Conservation (phyloP, 352 stramenopile genomes). For the Globisporangium nodosum region DNA sequence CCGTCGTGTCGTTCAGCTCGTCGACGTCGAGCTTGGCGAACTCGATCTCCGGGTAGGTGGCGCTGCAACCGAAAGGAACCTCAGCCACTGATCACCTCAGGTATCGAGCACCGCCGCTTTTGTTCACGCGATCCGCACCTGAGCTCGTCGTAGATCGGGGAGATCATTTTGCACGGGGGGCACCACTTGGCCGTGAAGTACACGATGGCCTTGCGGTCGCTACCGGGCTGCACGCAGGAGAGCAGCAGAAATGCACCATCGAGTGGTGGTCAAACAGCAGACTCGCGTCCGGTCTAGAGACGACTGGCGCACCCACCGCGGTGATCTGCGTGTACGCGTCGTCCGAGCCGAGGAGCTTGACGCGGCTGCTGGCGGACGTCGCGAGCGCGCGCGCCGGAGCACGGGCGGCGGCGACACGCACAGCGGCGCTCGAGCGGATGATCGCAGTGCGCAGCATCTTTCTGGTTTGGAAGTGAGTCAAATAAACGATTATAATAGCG, state of each 20-base stretch:
- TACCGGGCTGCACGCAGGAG: conserved; percentile 35
- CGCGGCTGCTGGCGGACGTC: conserved; percentile 43
- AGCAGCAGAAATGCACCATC: neutral
- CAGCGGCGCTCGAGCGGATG: conserved; percentile 15
- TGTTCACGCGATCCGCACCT: conserved; percentile 30
- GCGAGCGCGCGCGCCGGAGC: conserved; percentile 21
- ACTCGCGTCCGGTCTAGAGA: neutral
- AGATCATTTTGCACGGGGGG: conserved; percentile 89
- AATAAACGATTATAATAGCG: no score
- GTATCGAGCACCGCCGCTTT: neutral
- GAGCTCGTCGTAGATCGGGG: conserved; percentile 81
- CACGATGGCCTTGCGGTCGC: conserved; percentile 67
- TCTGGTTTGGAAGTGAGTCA: no score
- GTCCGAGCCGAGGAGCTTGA: conserved; percentile 72
- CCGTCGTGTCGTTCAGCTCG: conserved; percentile 71
- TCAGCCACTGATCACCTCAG: no score
- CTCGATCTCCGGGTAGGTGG: conserved; percentile 56
- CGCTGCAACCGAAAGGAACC: conserved; percentile 17
- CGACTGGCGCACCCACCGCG: conserved; percentile 29
- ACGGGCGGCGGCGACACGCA: conserved; percentile 22
- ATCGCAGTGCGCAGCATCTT: conserved; percentile 41
- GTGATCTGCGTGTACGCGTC: conserved; percentile 68
- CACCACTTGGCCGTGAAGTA: conserved; percentile 91
- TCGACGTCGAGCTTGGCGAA: conserved; percentile 87
- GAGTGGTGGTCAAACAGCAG: neutral